These are phyloP conservation scores for Lagenidium sp. DNA, from an alignment of 352 stramenopile species.

Conservation along the genomic window DNA sequence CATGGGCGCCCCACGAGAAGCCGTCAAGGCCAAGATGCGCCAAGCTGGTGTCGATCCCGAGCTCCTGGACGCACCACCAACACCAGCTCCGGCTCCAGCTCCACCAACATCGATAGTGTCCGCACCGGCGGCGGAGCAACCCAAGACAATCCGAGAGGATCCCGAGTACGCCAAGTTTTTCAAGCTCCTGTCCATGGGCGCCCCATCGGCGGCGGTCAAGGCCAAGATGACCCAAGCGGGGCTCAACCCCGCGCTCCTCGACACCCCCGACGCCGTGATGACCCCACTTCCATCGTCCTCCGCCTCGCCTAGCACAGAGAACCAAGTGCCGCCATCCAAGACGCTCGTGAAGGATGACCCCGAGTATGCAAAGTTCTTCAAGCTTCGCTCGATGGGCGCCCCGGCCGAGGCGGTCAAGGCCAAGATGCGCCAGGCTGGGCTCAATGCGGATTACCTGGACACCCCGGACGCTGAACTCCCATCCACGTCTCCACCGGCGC, in stretches of 20 bases:
- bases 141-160: conserved; percentile 7
- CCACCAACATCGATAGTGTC: no score
- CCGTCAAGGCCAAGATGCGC: conserved; percentile 49
- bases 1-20: conserved; percentile 35
- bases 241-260: conserved; percentile 40
- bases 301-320: background rate
- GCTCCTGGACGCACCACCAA: conserved; percentile 46
- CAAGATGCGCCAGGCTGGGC: conserved; percentile 65
- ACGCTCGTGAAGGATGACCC: conserved; percentile 41
- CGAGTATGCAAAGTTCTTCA: conserved; percentile 63
- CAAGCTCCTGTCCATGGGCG: conserved; percentile 58
- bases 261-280: conserved; percentile 10
- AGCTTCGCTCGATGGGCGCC: conserved; percentile 50
- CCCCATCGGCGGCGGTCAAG: conserved; percentile 42
- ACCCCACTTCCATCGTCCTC: background rate
- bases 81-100: background rate
- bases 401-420: conserved; percentile 40
- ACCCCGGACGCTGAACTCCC: conserved; percentile 43
- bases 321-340: background rate
- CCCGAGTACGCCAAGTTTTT: conserved; percentile 34
- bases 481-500: no score
- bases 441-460: conserved; percentile 72
- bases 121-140: background rate
- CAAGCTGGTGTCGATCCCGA: conserved; percentile 44
- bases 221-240: conserved; percentile 62